Percentiles rank a stretch among this genome's conserved stretches.
Evolutionary conservation across 164 flowering plant species (phyloP).

Genomic region (Euptelea pleiosperma): DNA sequence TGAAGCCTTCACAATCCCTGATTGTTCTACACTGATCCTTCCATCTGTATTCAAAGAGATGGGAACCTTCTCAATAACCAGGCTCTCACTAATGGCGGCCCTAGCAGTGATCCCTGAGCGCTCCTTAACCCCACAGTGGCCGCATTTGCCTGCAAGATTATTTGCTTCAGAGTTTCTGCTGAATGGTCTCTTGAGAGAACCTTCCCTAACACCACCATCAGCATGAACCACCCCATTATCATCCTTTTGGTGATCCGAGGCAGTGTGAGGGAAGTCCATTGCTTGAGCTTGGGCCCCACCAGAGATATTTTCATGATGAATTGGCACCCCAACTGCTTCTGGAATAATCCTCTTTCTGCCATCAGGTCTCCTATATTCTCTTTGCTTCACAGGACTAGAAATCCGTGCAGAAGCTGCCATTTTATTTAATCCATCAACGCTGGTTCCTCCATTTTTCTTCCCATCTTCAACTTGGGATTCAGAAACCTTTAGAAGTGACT

Average conservation of each 20-base stretch:
- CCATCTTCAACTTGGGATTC: constrained; percentile 50
- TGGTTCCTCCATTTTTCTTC: constrained; percentile 41
- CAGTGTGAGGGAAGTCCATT: constrained; percentile 36
- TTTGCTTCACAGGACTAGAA: constrained; percentile 93
- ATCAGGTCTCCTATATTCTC: constrained; percentile 95
- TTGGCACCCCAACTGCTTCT: constrained; percentile 85
- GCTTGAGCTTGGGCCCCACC: constrained; percentile 35
- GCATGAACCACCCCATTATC: constrained; percentile 29
- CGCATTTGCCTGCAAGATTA: constrained; percentile 11
- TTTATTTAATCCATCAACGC: constrained; percentile 50
- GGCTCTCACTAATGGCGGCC: constrained; percentile 70
- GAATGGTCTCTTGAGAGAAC: constrained; percentile 38
- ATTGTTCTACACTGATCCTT: constrained; percentile 46
- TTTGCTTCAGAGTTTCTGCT: constrained; percentile 37
- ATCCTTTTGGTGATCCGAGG: constrained; percentile 42
- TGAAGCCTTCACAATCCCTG: constrained; percentile 34
- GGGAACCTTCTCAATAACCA: constrained; percentile 83
- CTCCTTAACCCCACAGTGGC: constrained; percentile 35
- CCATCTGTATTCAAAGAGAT: constrained; percentile 46
- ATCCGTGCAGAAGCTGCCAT: constrained; percentile 35
- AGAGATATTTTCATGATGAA: constrained; percentile 50
- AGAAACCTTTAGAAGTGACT: constrained; percentile 27
- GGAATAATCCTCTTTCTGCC: constrained; percentile 98
- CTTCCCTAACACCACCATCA: constrained; percentile 40
- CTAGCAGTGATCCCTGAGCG: constrained; percentile 75